A percentile compares a stretch with the other conserved stretches of the same genome.
phyloP scores from a whole-genome alignment of 208 protist species.

The Vickermania ingenoplastis region DNA sequence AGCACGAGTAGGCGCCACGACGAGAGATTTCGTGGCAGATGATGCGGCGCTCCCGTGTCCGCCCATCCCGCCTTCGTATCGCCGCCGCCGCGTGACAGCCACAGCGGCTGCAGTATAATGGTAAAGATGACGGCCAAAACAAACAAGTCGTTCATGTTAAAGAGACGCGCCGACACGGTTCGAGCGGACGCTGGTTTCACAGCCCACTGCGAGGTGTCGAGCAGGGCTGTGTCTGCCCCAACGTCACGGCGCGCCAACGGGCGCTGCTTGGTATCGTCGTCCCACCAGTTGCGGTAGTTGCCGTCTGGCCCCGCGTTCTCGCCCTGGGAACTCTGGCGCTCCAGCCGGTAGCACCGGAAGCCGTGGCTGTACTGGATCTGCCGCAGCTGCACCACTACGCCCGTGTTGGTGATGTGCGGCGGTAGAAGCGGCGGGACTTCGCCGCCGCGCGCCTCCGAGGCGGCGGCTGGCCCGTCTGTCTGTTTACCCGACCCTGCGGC shows the following conservation, averaged over 20 bases:
- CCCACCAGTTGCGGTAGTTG: background rate
- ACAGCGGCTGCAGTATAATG: constrained; percentile 5
- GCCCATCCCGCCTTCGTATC: background rate
- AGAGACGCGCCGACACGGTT: constrained; percentile 18
- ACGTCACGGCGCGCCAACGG: background rate
- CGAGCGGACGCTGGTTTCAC: constrained; percentile 4
- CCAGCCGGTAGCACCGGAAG: constrained; percentile 67
- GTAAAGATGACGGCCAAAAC: constrained; percentile 17
- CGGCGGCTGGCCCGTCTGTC: background rate
- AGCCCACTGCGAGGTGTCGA: background rate
- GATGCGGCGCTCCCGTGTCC: background rate
- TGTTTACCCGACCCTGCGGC: too few species aligned
- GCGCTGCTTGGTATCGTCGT: background rate
- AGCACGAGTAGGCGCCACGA: constrained; percentile 2
- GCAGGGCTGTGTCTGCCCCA: background rate
- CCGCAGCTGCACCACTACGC: constrained; percentile 44
- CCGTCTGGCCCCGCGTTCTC: background rate
- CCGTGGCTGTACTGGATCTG: constrained; percentile 58
- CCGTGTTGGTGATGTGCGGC: constrained; percentile 52
- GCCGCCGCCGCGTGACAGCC: background rate
- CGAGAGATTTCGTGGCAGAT: background rate
- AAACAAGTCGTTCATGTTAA: constrained; percentile 38
- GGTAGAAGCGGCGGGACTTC: constrained; percentile 19
- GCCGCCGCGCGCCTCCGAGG: constrained; percentile 2
- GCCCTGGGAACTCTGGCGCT: constrained; percentile 13